Percentiles rank a stretch among this genome's conserved stretches.
phyloP scores from a whole-genome alignment of 345 rosid genomes.

The Corchorus olitorius region DNA sequence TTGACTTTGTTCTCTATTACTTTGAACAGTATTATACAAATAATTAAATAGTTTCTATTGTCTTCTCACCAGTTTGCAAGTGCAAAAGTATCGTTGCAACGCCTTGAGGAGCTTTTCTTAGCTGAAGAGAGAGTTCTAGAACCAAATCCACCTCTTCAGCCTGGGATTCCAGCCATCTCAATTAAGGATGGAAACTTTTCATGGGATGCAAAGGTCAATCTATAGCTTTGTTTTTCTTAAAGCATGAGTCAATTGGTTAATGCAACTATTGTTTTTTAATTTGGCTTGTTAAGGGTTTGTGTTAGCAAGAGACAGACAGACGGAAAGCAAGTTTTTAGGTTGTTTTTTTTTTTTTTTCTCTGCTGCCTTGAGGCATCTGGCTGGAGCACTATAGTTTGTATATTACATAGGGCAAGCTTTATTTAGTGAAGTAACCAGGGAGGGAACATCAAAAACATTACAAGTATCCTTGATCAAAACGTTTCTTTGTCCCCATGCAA shows the following conservation, averaged over 20 bases:
- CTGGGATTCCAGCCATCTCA: conserved; percentile 74
- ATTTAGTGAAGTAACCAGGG: not conserved
- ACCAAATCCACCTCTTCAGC: conserved; percentile 79
- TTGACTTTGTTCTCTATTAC: no score
- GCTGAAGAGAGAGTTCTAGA: conserved; percentile 78
- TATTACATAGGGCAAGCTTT: not conserved
- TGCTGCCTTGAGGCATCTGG: not conserved
- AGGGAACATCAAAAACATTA: not conserved
- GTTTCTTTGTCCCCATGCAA: not conserved
- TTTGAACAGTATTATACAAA: not conserved
- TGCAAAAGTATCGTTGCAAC: conserved; percentile 89
- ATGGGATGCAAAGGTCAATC: conserved; percentile 82
- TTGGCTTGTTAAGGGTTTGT: not conserved
- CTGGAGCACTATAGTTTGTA: conserved; percentile 1
- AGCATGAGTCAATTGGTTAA: not conserved
- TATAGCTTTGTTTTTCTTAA: not conserved
- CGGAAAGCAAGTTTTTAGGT: not conserved
- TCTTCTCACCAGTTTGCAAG: conserved; percentile 61
- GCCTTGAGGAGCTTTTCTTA: conserved; percentile 80
- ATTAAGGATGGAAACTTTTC: conserved; percentile 81
- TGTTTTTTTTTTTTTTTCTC: not conserved
- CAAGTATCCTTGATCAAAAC: not conserved
- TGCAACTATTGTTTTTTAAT: not conserved
- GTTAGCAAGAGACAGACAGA: not conserved
- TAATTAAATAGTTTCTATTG: not conserved